These are phyloP conservation scores for Acorus gramineus DNA, from an alignment of 106 monocot species.

Conservation along the genomic window DNA sequence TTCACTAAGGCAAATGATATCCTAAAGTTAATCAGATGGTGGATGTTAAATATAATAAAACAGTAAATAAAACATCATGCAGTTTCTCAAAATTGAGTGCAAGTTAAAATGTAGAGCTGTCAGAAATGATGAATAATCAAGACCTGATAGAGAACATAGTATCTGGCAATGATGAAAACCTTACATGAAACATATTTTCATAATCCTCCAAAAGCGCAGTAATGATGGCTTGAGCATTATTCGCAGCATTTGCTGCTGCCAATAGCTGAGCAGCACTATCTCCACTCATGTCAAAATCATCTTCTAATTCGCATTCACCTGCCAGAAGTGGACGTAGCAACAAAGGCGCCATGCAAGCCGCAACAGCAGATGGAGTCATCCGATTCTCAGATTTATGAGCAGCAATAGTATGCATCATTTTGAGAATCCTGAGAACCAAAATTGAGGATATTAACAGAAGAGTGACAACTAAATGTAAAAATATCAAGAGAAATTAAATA, in stretches of 20 bases:
- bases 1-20: no score
- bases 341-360: conserved; percentile 99
- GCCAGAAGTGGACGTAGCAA: conserved; percentile 87
- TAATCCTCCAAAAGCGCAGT: conserved; percentile 85
- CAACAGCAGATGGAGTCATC: conserved; percentile 96
- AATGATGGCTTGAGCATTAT: conserved; percentile 87
- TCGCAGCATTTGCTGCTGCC: conserved; percentile 99
- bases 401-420: conserved; percentile 94
- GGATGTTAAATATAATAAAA: no score
- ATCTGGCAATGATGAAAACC: conserved; percentile 5
- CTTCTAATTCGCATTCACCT: conserved; percentile 97
- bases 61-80: no score
- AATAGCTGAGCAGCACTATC: conserved; percentile 92
- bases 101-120: no score
- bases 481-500: neutral
- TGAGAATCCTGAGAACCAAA: conserved; percentile 55
- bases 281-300: conserved; percentile 78
- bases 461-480: neutral
- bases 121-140: no score
- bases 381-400: conserved; percentile 76
- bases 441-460: neutral
- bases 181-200: conserved; percentile 86
- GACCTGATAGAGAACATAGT: no score
- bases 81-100: no score
- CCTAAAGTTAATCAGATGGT: no score